Conservation (phyloP, 2,329 filamentous ascomycete genomes). For the Aspergillus alliaceus region DNA sequence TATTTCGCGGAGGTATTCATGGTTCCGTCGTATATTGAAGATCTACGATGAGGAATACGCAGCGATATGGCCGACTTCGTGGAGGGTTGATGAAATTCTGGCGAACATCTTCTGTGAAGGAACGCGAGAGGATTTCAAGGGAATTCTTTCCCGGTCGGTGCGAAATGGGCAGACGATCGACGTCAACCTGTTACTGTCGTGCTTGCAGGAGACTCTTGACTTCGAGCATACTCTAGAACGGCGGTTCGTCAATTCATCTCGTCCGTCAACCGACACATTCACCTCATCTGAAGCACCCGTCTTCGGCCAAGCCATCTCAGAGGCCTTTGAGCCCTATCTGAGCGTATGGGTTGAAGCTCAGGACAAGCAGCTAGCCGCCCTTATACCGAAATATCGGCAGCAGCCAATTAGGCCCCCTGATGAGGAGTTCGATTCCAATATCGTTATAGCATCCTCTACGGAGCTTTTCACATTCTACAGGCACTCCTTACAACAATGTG, state of each 20-base stretch:
- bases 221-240: conserved; percentile 92
- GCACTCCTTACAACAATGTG: conserved; percentile 86
- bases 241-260: conserved; percentile 69
- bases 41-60: conserved; percentile 93
- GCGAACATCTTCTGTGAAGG: conserved; percentile 93
- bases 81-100: conserved; percentile 87
- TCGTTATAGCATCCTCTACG: conserved; percentile 89
- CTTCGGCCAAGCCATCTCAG: conserved; percentile 89
- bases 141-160: conserved; percentile 85
- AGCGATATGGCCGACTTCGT: conserved; percentile 78
- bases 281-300: conserved; percentile 74
- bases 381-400: conserved; percentile 84
- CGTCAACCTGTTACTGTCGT: conserved; percentile 83
- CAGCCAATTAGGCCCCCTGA: conserved; percentile 78
- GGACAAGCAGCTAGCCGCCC: conserved; percentile 77
- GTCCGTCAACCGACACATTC: conserved; percentile 85
- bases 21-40: conserved; percentile 95
- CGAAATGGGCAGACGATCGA: conserved; percentile 78
- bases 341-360: conserved; percentile 97
- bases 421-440: conserved; percentile 87
- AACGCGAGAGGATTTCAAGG: conserved; percentile 92
- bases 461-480: conserved; percentile 98
- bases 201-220: conserved; percentile 91
- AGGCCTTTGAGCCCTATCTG: conserved; percentile 95
- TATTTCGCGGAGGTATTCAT: conserved; percentile 89